A percentile compares a stretch with the other conserved stretches of the same genome.
These are phyloP conservation scores for Erysimum cheiri DNA, from an alignment of 441 rosid genomes.

Conservation along the genomic window DNA sequence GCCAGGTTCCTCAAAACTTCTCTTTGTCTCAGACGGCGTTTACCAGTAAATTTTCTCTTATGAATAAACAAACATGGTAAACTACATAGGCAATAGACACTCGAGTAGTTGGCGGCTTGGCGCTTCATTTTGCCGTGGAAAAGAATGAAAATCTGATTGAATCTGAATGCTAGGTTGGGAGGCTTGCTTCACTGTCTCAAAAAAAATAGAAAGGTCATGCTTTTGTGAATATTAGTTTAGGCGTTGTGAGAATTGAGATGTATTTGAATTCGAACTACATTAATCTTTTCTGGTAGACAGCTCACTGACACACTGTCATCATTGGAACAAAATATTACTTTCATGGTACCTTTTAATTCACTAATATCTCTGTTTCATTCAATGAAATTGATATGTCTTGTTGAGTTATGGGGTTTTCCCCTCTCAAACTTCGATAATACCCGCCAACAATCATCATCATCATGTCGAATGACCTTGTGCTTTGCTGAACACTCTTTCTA, in stretches of 20 bases:
- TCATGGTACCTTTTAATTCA: background rate
- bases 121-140: background rate
- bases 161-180: background rate
- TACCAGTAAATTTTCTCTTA: no score
- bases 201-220: background rate
- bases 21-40: no score
- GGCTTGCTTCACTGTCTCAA: background rate
- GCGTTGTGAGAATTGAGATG: background rate
- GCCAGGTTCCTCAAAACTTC: no score
- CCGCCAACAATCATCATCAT: background rate
- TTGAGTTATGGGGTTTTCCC: background rate
- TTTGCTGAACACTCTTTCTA: slow-evolving; percentile 1
- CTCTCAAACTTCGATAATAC: background rate
- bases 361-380: background rate
- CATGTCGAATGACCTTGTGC: background rate
- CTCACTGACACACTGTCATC: background rate
- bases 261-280: slow-evolving; percentile 4
- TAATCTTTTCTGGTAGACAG: slow-evolving; percentile 4
- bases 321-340: background rate
- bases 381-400: background rate
- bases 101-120: slow-evolving; percentile 1
- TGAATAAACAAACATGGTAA: background rate
- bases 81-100: background rate
- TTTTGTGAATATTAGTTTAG: background rate
- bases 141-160: background rate